Percentiles rank a stretch among this genome's conserved stretches.
Conservation (phyloP, 139 green algal species). For the Micromonas commoda region DNA sequence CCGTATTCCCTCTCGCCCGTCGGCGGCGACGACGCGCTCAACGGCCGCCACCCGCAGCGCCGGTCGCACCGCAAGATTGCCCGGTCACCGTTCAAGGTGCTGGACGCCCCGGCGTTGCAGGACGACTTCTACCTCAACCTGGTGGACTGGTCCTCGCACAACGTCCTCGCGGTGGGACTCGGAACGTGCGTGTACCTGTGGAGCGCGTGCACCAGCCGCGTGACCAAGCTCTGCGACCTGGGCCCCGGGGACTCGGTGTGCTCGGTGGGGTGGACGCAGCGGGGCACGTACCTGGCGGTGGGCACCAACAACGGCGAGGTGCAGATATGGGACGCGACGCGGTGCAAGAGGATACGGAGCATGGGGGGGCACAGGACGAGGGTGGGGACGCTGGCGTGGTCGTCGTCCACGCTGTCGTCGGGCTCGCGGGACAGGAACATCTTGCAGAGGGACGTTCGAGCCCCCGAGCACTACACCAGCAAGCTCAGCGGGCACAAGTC, state of each 20-base stretch:
- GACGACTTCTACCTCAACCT: conserved; percentile 99
- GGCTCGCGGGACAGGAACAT: conserved; percentile 84
- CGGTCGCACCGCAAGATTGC: conserved; percentile 71
- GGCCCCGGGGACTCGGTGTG: conserved; percentile 63
- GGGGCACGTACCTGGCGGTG: conserved; percentile 80
- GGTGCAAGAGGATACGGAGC: conserved; percentile 51
- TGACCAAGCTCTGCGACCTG: conserved; percentile 90
- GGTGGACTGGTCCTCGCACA: conserved; percentile 90
- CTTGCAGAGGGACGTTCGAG: conserved; percentile 80
- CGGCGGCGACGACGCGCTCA: conserved; percentile 39
- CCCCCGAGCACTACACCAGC: conserved; percentile 50
- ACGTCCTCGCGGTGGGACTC: conserved; percentile 87
- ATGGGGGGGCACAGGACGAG: conserved; percentile 71
- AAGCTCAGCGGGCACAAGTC: conserved; percentile 74
- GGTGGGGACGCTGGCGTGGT: conserved; percentile 83
- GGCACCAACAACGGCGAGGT: conserved; percentile 75
- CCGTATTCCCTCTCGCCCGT: conserved; percentile 65
- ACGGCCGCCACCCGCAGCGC: conserved; percentile 25
- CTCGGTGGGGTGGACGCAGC: conserved; percentile 78
- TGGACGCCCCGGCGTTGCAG: conserved; percentile 72
- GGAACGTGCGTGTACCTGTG: conserved; percentile 92
- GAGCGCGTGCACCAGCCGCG: conserved; percentile 80
- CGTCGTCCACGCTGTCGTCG: conserved; percentile 65
- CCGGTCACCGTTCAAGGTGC: conserved; percentile 85
- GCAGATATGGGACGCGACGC: conserved; percentile 49